These are phyloP conservation scores for Coemansia sp. DNA, from an alignment of 192 early-diverging fungal species.

Conservation along the genomic window DNA sequence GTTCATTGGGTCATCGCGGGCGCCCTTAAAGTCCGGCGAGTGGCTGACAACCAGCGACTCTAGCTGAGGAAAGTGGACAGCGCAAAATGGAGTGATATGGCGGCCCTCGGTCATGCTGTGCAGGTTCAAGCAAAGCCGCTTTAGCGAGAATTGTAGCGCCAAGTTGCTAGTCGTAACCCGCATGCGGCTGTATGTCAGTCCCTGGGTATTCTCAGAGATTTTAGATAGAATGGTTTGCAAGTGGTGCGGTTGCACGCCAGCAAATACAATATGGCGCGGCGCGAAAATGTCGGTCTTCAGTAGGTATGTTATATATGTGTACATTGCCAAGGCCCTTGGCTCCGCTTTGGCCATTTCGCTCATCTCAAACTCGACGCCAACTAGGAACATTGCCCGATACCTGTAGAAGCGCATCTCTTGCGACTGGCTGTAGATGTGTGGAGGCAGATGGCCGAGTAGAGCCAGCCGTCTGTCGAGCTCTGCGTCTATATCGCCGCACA, in stretches of 20 bases:
- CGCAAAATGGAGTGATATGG: conserved; percentile 37
- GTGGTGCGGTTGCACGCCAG: conserved; percentile 33
- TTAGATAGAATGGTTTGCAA: conserved; percentile 30
- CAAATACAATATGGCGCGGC: conserved; percentile 24
- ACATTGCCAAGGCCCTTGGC: conserved; percentile 33
- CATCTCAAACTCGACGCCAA: conserved; percentile 45
- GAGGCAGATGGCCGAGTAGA: conserved; percentile 26
- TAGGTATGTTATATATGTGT: conserved; percentile 37
- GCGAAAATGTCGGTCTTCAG: conserved; percentile 47
- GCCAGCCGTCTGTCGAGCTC: conserved; percentile 20
- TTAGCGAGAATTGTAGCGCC: conserved; percentile 47
- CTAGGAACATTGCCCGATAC: conserved; percentile 43
- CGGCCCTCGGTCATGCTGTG: conserved; percentile 37
- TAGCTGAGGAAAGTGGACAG: conserved; percentile 42
- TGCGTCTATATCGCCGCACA: conserved; percentile 13
- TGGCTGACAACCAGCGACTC: conserved; percentile 39
- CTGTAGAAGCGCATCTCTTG: conserved; percentile 39
- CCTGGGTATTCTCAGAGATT: conserved; percentile 38
- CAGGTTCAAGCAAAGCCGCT: conserved; percentile 31
- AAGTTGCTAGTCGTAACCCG: conserved; percentile 29
- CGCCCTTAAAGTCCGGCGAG: conserved; percentile 40
- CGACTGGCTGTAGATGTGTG: conserved; percentile 9
- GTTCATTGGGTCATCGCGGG: conserved; percentile 23
- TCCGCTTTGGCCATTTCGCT: conserved; percentile 27
- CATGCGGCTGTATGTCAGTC: conserved; percentile 37